Evolutionary conservation across 2,329 filamentous ascomycete species (phyloP).

Genomic region (Colletotrichum chrysophilum): DNA sequence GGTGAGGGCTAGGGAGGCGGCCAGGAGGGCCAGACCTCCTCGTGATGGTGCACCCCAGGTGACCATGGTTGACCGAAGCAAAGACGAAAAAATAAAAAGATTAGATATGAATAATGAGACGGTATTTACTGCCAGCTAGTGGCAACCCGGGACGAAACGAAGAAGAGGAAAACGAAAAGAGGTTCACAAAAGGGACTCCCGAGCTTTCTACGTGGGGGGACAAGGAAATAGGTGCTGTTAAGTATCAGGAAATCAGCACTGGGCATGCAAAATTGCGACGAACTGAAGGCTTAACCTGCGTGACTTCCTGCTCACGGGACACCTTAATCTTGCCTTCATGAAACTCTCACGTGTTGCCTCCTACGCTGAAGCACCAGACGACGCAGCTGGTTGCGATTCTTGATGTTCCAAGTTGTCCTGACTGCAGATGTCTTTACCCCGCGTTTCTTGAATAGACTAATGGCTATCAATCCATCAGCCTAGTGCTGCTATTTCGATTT

Average conservation of each 20-base stretch:
- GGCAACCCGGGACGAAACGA: neutral
- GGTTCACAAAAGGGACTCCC: neutral
- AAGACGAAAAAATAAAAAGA: neutral
- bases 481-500: neutral
- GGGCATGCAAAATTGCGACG: conserved; percentile 8
- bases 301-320: conserved; percentile 3
- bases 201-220: neutral
- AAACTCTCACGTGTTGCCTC: conserved; percentile 10
- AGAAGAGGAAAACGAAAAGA: neutral
- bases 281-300: neutral
- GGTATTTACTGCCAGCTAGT: neutral
- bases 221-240: neutral
- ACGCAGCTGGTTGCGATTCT: neutral
- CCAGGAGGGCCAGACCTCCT: neutral
- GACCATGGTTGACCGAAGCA: neutral
- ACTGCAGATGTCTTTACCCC: neutral
- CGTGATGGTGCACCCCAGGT: neutral
- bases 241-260: conserved; percentile 1
- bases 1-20: neutral
- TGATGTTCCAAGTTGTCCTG: neutral
- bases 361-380: neutral
- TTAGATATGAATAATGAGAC: neutral
- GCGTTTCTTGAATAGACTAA: neutral
- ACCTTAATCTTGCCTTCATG: neutral
- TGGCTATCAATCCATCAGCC: too few relatives aligned